phyloP scores from a whole-genome alignment of 2,329 filamentous ascomycete genomes.

The Ascochyta koolunga region DNA sequence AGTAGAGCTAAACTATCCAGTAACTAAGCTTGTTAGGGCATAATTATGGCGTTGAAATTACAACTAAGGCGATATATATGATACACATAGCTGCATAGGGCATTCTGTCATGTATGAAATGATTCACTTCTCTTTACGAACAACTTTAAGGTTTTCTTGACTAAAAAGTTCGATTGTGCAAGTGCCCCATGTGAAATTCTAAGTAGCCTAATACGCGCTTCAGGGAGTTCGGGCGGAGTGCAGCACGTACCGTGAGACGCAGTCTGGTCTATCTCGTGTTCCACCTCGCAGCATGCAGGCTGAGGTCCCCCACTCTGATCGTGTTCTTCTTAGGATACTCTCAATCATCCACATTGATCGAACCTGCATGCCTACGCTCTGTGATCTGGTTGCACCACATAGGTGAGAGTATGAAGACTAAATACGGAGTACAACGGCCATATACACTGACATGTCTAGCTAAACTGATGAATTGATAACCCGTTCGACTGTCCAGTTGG shows the following conservation, averaged over 20 bases:
- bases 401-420: not conserved
- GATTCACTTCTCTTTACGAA: not conserved
- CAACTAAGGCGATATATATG: not conserved
- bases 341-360: not conserved
- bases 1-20: constrained; percentile 2
- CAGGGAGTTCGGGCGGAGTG: not conserved
- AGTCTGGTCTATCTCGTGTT: not conserved
- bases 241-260: not conserved
- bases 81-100: not conserved
- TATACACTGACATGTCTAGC: not conserved
- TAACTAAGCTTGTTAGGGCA: not conserved
- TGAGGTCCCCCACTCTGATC: constrained; percentile 4
- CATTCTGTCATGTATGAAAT: not conserved
- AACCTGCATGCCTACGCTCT: not conserved
- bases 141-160: not conserved
- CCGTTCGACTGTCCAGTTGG: not conserved
- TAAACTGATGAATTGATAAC: not conserved
- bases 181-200: too few relatives aligned
- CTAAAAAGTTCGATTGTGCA: too few relatives aligned
- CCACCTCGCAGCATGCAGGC: not conserved
- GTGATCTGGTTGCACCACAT: not conserved
- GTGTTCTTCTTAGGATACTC: not conserved
- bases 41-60: constrained; percentile 1
- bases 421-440: not conserved
- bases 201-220: too few relatives aligned